These are phyloP conservation scores for Harringtonia lauricola DNA, from an alignment of 2,329 filamentous ascomycete species.

Conservation along the genomic window DNA sequence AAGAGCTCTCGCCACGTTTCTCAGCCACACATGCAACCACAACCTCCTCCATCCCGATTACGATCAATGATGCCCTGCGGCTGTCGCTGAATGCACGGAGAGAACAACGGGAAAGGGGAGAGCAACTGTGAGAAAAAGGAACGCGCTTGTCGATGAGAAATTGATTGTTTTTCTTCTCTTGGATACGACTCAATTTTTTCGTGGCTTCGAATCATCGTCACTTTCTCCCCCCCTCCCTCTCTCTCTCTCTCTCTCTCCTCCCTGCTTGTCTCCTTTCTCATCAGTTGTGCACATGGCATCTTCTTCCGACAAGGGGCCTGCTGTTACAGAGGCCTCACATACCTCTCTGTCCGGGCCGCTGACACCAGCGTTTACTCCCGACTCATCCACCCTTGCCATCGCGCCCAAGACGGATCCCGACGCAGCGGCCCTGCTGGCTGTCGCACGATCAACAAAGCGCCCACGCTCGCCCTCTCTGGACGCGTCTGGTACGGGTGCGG, in stretches of 20 bases:
- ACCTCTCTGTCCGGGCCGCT: constrained; percentile 19
- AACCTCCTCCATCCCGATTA: constrained; percentile 7
- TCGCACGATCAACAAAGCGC: constrained; percentile 26
- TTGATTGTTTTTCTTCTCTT: not conserved
- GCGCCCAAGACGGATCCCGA: constrained; percentile 21
- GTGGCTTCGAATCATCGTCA: not conserved
- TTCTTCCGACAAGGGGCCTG: constrained; percentile 35
- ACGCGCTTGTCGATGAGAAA: not conserved
- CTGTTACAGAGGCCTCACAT: constrained; percentile 40
- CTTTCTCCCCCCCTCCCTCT: not conserved
- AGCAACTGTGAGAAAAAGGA: not conserved
- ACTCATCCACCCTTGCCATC: constrained; percentile 13
- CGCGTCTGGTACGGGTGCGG: constrained; percentile 19
- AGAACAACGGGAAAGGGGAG: not conserved
- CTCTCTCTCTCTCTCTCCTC: no score
- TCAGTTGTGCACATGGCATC: no score
- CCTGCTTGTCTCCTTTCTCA: not conserved
- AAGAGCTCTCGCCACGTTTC: constrained; percentile 16
- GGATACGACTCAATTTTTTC: not conserved
- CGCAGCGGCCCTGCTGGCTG: constrained; percentile 6
- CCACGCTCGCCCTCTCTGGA: constrained; percentile 23
- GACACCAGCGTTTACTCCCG: not conserved
- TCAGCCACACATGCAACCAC: constrained; percentile 21
- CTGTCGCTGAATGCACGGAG: not conserved
- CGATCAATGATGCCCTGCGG: constrained; percentile 13